These are phyloP conservation scores for Amanita brunnescens DNA, from an alignment of 768 basidiomycete species.

Conservation along the genomic window DNA sequence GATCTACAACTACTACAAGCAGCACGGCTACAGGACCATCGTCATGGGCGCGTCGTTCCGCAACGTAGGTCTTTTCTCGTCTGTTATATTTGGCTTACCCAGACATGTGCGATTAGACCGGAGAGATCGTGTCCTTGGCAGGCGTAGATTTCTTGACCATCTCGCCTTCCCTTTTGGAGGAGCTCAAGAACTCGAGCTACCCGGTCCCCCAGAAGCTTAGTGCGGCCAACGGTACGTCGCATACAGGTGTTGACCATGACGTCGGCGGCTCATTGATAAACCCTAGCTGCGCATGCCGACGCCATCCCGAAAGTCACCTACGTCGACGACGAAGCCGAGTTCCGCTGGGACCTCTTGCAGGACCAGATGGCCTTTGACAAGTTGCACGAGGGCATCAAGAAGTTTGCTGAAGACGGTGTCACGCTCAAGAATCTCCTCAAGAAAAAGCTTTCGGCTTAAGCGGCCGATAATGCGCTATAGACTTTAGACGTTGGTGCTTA, in stretches of 20 bases:
- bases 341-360: constrained; percentile 89
- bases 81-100: neutral
- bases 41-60: constrained; percentile 99
- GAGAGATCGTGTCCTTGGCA: constrained; percentile 91
- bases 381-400: constrained; percentile 96
- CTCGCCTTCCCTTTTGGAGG: constrained; percentile 80
- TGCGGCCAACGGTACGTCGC: constrained; percentile 43
- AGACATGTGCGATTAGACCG: constrained; percentile 35
- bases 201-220: constrained; percentile 83
- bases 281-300: constrained; percentile 42
- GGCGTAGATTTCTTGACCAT: constrained; percentile 99
- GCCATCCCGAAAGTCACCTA: constrained; percentile 73
- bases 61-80: constrained; percentile 51
- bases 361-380: constrained; percentile 99
- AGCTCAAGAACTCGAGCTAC: constrained; percentile 76
- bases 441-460: constrained; percentile 50
- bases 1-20: constrained; percentile 99
- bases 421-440: constrained; percentile 79
- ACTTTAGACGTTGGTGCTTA: neutral
- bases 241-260: constrained; percentile 6
- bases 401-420: constrained; percentile 93
- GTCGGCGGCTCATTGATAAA: neutral
- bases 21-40: constrained; percentile 96
- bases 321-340: constrained; percentile 91
- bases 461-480: neutral